Evolutionary conservation across 805 yeast genomes (phyloP).

Genomic region (Barnettozyma siamensis): DNA sequence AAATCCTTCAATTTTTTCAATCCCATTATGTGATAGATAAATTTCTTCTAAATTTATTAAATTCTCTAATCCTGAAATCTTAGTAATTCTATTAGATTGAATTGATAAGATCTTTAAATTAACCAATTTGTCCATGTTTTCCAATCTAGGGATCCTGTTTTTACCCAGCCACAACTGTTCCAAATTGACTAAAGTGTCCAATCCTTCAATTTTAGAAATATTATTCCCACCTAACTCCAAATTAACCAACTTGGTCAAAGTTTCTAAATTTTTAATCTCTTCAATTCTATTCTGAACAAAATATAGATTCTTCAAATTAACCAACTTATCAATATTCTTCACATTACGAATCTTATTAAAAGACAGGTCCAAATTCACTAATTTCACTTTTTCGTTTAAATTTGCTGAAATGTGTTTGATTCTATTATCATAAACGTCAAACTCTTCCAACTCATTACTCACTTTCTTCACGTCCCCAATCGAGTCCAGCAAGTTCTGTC

Average conservation of each 20-base stretch:
- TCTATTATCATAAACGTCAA: conserved; percentile 90
- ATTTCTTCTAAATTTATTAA: conserved; percentile 74
- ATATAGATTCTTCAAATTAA: conserved; percentile 60
- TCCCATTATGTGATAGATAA: conserved; percentile 81
- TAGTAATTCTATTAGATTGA: conserved; percentile 76
- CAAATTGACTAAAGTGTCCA: conserved; percentile 49
- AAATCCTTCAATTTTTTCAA: conserved; percentile 68
- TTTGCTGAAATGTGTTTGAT: conserved; percentile 79
- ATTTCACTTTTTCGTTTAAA: conserved; percentile 49
- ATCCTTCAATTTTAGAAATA: conserved; percentile 51
- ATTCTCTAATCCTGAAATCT: conserved; percentile 75
- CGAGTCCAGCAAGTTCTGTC: conserved; percentile 80
- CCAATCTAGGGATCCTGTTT: conserved; percentile 61
- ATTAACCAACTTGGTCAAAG: conserved; percentile 50
- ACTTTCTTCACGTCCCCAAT: conserved; percentile 62
- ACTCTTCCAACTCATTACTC: conserved; percentile 56
- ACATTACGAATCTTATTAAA: conserved; percentile 86
- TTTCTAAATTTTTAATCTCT: conserved; percentile 61
- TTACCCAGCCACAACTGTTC: conserved; percentile 91
- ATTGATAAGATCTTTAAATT: conserved; percentile 76
- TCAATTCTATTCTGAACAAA: conserved; percentile 85
- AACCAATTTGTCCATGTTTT: conserved; percentile 52
- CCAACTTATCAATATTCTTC: conserved; percentile 64
- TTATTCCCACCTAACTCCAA: conserved; percentile 91
- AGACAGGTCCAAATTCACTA: conserved; percentile 69